phyloP scores from a whole-genome alignment of 345 rosid species.

The Eucalyptus pauciflora region DNA sequence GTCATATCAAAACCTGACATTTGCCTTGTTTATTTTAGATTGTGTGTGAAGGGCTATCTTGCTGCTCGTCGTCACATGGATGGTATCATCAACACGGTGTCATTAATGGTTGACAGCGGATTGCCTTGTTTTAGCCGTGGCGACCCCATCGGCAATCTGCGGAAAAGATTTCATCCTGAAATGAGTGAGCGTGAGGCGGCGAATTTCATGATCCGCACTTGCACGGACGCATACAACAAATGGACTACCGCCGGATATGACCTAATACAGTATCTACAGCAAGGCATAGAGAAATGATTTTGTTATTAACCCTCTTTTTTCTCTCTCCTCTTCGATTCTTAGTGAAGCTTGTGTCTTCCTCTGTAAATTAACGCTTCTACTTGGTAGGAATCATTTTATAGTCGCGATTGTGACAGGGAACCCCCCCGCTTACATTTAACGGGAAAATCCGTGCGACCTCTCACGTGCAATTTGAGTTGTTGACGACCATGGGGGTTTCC shows the following conservation, averaged over 20 bases:
- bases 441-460: background rate
- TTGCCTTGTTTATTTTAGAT: slow-evolving; percentile 13
- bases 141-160: slow-evolving; percentile 88
- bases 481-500: background rate
- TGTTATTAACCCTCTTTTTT: background rate
- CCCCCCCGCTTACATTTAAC: background rate
- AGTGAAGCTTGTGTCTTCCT: background rate
- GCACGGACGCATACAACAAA: slow-evolving; percentile 91
- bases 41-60: slow-evolving; percentile 87
- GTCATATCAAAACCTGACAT: background rate
- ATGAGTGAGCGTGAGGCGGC: slow-evolving; percentile 98
- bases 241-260: slow-evolving; percentile 98
- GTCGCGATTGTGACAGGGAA: background rate
- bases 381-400: background rate
- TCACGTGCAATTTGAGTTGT: background rate
- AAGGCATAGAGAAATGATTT: slow-evolving; percentile 83
- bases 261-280: slow-evolving; percentile 46
- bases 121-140: slow-evolving; percentile 96
- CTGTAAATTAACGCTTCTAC: background rate
- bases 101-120: slow-evolving; percentile 90
- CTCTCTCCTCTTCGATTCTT: background rate
- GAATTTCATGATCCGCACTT: slow-evolving; percentile 69
- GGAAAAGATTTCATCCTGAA: slow-evolving; percentile 94
- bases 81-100: slow-evolving; percentile 80
- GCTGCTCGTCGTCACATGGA: slow-evolving; percentile 89